Evolutionary conservation across 2,329 filamentous ascomycete genomes (phyloP).

Genomic region (Epichloe hybrida): DNA sequence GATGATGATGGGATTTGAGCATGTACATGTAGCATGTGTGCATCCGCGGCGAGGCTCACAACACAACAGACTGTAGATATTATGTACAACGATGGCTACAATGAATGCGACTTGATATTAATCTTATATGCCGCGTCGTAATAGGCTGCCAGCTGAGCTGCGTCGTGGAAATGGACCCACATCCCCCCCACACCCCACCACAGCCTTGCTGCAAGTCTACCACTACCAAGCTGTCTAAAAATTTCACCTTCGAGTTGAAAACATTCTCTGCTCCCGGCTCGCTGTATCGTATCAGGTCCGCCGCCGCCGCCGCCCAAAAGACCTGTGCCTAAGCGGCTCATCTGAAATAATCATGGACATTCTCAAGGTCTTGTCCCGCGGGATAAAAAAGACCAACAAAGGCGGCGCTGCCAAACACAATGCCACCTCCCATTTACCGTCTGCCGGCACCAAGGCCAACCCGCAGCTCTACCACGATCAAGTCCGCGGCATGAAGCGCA

Average conservation of each 20-base stretch:
- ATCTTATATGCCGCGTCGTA: no score
- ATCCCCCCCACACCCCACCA: slow-evolving; percentile 8
- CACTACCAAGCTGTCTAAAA: slow-evolving; percentile 7
- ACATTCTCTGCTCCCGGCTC: not conserved
- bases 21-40: no score
- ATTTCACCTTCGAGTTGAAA: slow-evolving; percentile 4
- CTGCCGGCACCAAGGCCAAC: slow-evolving; percentile 48
- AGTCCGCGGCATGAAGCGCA: slow-evolving; percentile 39
- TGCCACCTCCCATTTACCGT: slow-evolving; percentile 39
- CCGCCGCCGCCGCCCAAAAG: not conserved
- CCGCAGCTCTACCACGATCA: slow-evolving; percentile 58
- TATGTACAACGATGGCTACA: no score
- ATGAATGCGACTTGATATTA: no score
- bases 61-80: no score
- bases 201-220: slow-evolving; percentile 12
- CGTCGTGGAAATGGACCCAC: not conserved
- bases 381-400: slow-evolving; percentile 44
- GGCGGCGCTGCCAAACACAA: slow-evolving; percentile 15
- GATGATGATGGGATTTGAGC: not conserved
- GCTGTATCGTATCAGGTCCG: not conserved
- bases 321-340: not conserved
- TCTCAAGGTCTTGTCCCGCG: slow-evolving; percentile 57
- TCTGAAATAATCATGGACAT: slow-evolving; percentile 48
- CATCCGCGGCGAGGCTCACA: no score
- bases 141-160: not conserved